Percentiles rank a stretch among this genome's conserved stretches.
phyloP scores from a whole-genome alignment of 805 yeast species.

The Pichia cephalocereana region DNA sequence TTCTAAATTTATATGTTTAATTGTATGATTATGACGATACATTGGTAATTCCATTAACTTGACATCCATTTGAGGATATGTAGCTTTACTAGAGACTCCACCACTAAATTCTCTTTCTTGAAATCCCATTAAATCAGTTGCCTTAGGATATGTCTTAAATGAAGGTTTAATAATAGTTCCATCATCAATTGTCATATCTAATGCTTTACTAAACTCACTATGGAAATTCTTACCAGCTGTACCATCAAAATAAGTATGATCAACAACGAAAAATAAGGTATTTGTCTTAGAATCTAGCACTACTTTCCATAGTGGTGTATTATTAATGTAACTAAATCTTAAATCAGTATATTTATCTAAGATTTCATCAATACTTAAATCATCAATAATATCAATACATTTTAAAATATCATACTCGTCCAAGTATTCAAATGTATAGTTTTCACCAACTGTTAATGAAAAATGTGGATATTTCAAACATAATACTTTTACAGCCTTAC shows the following conservation, averaged over 20 bases:
- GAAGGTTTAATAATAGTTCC: neutral
- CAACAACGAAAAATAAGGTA: constrained; percentile 6
- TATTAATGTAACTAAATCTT: constrained; percentile 1
- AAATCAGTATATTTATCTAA: constrained; percentile 1
- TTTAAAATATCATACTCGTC: neutral
- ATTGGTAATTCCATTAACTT: neutral
- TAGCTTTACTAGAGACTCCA: neutral
- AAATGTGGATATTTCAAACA: constrained; percentile 7
- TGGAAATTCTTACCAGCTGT: constrained; percentile 11
- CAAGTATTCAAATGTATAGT: neutral
- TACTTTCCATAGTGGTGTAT: constrained; percentile 8
- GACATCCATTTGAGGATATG: neutral
- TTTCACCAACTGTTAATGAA: constrained; percentile 4
- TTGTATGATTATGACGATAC: constrained; percentile 1
- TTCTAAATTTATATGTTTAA: neutral
- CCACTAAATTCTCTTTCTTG: neutral
- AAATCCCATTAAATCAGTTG: neutral
- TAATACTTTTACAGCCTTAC: neutral
- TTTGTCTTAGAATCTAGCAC: neutral
- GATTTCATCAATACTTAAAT: neutral
- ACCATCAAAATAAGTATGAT: constrained; percentile 11
- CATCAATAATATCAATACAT: neutral
- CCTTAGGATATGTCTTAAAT: neutral
- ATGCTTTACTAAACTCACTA: neutral
- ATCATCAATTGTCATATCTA: neutral